Base-by-base conservation (phyloP, 306 rosid species). In the Hippophae rhamnoides region DNA sequence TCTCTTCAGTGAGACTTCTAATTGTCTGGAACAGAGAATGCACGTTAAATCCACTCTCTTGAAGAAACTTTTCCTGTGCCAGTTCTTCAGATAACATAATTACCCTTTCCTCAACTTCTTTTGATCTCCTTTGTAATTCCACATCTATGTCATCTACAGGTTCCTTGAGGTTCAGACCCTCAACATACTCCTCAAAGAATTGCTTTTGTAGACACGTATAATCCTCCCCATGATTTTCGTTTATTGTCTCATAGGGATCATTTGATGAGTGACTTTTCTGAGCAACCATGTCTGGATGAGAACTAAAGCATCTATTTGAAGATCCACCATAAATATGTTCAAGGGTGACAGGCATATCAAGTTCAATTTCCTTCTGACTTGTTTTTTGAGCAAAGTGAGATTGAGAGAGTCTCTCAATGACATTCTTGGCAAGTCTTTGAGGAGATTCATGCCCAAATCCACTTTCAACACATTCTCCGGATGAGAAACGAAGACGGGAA, bases 401-500 rank as follows among this genome's bases (percentile, higher is more conserved):
- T 65, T 81, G 87, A 13, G 93, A 87, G 66, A 87, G 92, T 69
- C 92, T 87, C 75, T 90, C 95, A 50, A 87, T 74, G 47, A 88
- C 99, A 81, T 72, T 82, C 70, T 86, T 86, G 14, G 97, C 99
- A 61, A 88, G 81, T 65, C 83, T 85, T 63, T 86, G 72, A 9
- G 99, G 93, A 58, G 93, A 92, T 65, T 82, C 93, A 57, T 75
- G 77, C 63, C 82, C 95, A 66, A 72, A 73, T 70, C 82, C 93
- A 68, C 68, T 71, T 75, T 92, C 94, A 47, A 78, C 57, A 83
- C 86, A 70, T 26, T 92, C 93, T 60, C 64, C 82, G 63, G 95
- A 78, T 60, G 82, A 72, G 56, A 65, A 54, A 57, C 60, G 81
- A 69, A 60, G 70, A 38, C 71, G 78, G 12, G 79, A 68, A 65